Conservation (phyloP, 805 yeast genomes). For the Schwanniomyces polymorphus region DNA sequence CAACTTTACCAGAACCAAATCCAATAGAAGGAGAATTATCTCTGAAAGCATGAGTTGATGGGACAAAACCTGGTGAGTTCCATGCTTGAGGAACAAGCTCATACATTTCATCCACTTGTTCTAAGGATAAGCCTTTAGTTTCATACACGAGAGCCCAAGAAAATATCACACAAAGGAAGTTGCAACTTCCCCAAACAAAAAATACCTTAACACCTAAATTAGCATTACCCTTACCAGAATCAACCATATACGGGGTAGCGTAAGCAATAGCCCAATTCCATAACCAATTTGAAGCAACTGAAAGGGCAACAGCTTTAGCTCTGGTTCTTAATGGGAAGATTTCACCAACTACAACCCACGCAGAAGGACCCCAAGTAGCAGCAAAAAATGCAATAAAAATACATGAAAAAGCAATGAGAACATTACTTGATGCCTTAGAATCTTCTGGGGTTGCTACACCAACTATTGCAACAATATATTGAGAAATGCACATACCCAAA, state of each 20-base stretch:
- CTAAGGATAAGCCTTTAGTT: slow-evolving; percentile 42
- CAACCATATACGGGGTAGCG: slow-evolving; percentile 32
- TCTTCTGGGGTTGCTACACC: slow-evolving; percentile 39
- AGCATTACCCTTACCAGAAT: slow-evolving; percentile 37
- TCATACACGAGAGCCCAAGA: slow-evolving; percentile 35
- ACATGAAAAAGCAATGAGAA: slow-evolving; percentile 37
- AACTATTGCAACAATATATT: slow-evolving; percentile 44
- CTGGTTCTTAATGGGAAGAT: slow-evolving; percentile 36
- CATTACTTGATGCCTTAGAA: slow-evolving; percentile 30
- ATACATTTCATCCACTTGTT: slow-evolving; percentile 42
- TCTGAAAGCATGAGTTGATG: slow-evolving; percentile 37
- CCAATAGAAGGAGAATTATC: slow-evolving; percentile 12
- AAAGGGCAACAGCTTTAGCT: slow-evolving; percentile 32
- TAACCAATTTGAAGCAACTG: slow-evolving; percentile 36
- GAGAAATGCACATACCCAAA: slow-evolving; percentile 59
- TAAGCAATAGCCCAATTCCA: slow-evolving; percentile 23
- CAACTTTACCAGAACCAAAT: slow-evolving; percentile 18
- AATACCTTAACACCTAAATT: slow-evolving; percentile 40
- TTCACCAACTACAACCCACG: slow-evolving; percentile 38
- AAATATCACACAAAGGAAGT: slow-evolving; percentile 33
- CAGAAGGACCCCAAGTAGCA: slow-evolving; percentile 41
- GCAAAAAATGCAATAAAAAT: slow-evolving; percentile 41
- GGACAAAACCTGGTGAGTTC: slow-evolving; percentile 30
- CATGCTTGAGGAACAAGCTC: slow-evolving; percentile 31
- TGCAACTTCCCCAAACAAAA: slow-evolving; percentile 44